Percentiles rank a stretch among this genome's conserved stretches.
phyloP scores from a whole-genome alignment of 768 basidiomycete species.

The Trichaptum fuscoviolaceum region DNA sequence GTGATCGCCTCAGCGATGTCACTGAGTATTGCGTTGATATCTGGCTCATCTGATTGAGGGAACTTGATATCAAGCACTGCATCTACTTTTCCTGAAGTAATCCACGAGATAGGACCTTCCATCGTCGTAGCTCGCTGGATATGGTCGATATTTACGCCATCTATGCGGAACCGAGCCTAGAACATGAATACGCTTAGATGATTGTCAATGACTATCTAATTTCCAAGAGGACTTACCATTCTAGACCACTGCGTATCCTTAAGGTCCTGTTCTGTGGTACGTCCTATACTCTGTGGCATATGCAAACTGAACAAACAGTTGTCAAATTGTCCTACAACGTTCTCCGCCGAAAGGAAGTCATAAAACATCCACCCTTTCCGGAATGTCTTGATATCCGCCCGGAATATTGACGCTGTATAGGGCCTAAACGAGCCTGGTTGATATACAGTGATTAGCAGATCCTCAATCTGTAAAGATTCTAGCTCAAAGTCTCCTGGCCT shows the following conservation, averaged over 20 bases:
- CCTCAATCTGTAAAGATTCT: conserved; percentile 84
- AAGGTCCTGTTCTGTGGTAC: conserved; percentile 81
- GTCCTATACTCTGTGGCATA: conserved; percentile 90
- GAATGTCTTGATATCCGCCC: conserved; percentile 77
- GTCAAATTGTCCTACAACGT: conserved; percentile 95
- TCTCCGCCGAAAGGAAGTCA: conserved; percentile 86
- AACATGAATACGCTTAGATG: conserved; percentile 4
- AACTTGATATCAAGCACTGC: conserved; percentile 98
- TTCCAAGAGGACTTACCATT: conserved; percentile 56
- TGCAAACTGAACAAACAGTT: conserved; percentile 97
- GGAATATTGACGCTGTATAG: conserved; percentile 88
- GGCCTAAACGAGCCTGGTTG: conserved; percentile 89
- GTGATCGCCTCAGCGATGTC: conserved; percentile 88
- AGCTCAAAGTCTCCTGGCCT: conserved; percentile 88
- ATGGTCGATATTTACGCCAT: conserved; percentile 96
- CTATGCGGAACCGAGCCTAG: conserved; percentile 92
- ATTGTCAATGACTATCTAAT: conserved; percentile 8
- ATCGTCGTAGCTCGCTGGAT: conserved; percentile 76
- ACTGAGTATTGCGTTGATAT: conserved; percentile 78
- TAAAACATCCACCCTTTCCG: conserved; percentile 95
- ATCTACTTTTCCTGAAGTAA: conserved; percentile 94
- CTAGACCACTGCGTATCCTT: conserved; percentile 81
- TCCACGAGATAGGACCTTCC: conserved; percentile 94
- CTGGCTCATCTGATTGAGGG: conserved; percentile 69
- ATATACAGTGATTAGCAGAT: conserved; percentile 89